Base-by-base conservation (phyloP, 2,329 filamentous ascomycete species). In the Botrytis deweyae region DNA sequence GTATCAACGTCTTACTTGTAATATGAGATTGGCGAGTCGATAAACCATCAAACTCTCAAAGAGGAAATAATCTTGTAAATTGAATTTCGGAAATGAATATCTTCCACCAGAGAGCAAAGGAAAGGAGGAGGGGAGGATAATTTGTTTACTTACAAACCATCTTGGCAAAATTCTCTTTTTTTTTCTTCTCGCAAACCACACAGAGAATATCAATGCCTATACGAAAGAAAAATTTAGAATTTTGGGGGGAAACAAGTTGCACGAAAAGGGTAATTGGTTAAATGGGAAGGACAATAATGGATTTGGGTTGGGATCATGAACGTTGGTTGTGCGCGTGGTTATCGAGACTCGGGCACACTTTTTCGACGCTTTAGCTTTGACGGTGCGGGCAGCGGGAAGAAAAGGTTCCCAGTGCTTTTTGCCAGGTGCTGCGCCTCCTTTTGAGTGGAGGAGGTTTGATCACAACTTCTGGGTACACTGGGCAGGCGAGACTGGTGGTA, bases 91-190 rank as follows among this genome's bases (percentile, higher is more conserved):
- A n/a, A 33, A 59, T 44, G 42, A 20, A 42, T 33, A 68, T 55
- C 25, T 63, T 58, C 70, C 33, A 55, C 1, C 20, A n/a, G 10
- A 36, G 10, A 29, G 83, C 82, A 7, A 62, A 63, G n/a, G 70
- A 65, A 63, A 67, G 63, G 20, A 36, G 40, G 52, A 59, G 29
- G 29, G 14, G n/a, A 38, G 44, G 62, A 67, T 67, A 67, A 67
- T 52, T 72, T 55, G 59, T 46, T 55, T 33, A 77, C 76, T 77
- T 74, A 77, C 76, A 75, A 58, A 76, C 73, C 76, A 77, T 77
- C 73, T 75, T 77, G 72, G 73, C 74, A 73, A 22, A 58, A 20
- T 42, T 61, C 36, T 55, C 46, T 40, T 55, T 18, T 42, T 42
- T 42, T 5, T 16, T 42, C 2, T 42, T 14, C 12, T 42, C 14